These are phyloP conservation scores for Epichloe festucae DNA, from an alignment of 2,329 filamentous ascomycete species.

Conservation along the genomic window DNA sequence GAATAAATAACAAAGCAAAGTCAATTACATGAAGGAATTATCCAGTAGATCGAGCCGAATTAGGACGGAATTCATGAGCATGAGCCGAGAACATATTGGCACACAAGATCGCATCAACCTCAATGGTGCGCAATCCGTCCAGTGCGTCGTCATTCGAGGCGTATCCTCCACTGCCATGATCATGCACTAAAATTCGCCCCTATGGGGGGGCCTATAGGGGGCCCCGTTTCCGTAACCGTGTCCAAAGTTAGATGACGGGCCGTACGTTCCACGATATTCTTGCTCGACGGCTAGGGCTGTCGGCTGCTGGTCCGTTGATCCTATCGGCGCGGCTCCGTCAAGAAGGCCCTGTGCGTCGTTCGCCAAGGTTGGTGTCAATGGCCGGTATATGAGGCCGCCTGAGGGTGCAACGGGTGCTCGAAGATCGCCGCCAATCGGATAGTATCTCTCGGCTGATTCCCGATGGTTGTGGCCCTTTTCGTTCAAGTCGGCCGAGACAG, in stretches of 20 bases:
- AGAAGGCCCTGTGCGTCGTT: constrained; percentile 27
- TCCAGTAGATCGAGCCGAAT: background rate
- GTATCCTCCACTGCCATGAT: background rate
- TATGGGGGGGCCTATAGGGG: background rate
- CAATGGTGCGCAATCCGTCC: background rate
- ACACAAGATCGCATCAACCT: background rate
- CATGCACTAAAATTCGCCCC: background rate
- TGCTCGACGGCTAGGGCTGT: background rate
- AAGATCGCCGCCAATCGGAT: constrained; percentile 12
- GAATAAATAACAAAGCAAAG: background rate
- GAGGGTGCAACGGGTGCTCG: constrained; percentile 12
- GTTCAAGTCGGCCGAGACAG: constrained; percentile 27
- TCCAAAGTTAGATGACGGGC: constrained; percentile 9
- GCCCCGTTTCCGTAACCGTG: constrained; percentile 3
- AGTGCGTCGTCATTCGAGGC: background rate
- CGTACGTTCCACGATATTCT: constrained; percentile 7
- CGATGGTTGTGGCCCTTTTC: constrained; percentile 20
- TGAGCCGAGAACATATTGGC: background rate
- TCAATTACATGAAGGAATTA: background rate
- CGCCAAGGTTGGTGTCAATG: constrained; percentile 23
- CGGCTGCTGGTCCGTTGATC: constrained; percentile 13
- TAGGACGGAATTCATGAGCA: background rate
- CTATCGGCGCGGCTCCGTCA: constrained; percentile 26
- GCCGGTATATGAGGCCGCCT: constrained; percentile 19
- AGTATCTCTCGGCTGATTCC: constrained; percentile 22